Evolutionary conservation across 2,329 filamentous ascomycete genomes (phyloP).

Genomic region (Colletotrichum abscissum): DNA sequence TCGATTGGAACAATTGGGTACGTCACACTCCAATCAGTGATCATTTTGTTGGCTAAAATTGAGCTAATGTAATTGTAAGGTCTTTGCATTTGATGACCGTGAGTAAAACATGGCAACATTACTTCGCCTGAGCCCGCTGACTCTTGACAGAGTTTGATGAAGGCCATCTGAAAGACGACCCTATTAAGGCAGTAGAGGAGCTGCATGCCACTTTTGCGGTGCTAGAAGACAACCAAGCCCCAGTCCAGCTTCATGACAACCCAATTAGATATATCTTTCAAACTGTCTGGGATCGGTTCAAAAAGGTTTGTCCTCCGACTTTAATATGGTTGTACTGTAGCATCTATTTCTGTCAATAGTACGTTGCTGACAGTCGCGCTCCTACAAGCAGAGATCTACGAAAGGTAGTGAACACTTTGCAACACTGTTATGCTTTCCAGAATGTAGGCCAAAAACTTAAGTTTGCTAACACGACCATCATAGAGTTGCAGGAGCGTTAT

Average conservation of each 20-base stretch:
- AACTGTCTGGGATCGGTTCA: not conserved
- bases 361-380: not conserved
- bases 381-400: not conserved
- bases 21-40: not conserved
- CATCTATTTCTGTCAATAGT: not conserved
- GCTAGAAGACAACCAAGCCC: not conserved
- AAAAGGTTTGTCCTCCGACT: not conserved
- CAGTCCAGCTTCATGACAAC: not conserved
- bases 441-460: no score
- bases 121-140: not conserved
- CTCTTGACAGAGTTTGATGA: not conserved
- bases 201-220: not conserved
- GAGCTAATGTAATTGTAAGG: not conserved
- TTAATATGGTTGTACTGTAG: not conserved
- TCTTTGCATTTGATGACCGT: not conserved
- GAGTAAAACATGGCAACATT: fast-evolving
- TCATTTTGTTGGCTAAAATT: not conserved
- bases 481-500: not conserved
- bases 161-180: not conserved
- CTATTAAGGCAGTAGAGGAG: not conserved
- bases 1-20: not conserved
- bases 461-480: not conserved
- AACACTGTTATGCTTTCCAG: no score
- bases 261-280: not conserved
- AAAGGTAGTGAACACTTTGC: not conserved